phyloP scores from a whole-genome alignment of 805 yeast genomes.

The Tetrapisispora taiwanensis region DNA sequence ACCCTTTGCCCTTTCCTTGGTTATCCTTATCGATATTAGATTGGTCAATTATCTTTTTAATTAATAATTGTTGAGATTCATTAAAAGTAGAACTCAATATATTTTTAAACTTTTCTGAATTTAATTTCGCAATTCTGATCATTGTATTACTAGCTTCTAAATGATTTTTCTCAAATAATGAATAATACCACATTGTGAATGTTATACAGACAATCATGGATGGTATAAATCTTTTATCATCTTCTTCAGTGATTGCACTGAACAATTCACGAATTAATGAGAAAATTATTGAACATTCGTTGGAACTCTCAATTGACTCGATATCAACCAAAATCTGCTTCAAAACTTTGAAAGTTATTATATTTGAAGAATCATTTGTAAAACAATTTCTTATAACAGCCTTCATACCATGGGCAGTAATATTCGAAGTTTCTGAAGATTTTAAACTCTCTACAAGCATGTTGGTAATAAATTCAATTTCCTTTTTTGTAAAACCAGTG shows the following conservation, averaged over 20 bases:
- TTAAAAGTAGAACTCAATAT: conserved; percentile 34
- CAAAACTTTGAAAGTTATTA: conserved; percentile 36
- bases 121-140: conserved; percentile 36
- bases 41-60: conserved; percentile 13
- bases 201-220: conserved; percentile 18
- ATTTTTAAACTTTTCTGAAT: conserved; percentile 39
- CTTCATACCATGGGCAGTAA: conserved; percentile 53
- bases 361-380: conserved; percentile 24
- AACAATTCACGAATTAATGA: conserved; percentile 33
- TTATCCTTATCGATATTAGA: not conserved
- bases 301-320: conserved; percentile 1
- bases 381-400: conserved; percentile 34
- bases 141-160: conserved; percentile 39
- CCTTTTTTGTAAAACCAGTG: conserved; percentile 27
- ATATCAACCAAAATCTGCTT: conserved; percentile 34
- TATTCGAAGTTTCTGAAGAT: conserved; percentile 29
- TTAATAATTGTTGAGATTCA: conserved; percentile 27
- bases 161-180: conserved; percentile 13
- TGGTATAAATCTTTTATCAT: conserved; percentile 1
- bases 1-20: not conserved
- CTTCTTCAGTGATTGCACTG: conserved; percentile 27
- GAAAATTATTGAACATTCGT: conserved; percentile 3
- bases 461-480: conserved; percentile 30
- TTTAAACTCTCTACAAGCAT: conserved; percentile 31
- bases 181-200: conserved; percentile 32